Conservation (phyloP, 805 yeast genomes). For the Yarrowia porcina region DNA sequence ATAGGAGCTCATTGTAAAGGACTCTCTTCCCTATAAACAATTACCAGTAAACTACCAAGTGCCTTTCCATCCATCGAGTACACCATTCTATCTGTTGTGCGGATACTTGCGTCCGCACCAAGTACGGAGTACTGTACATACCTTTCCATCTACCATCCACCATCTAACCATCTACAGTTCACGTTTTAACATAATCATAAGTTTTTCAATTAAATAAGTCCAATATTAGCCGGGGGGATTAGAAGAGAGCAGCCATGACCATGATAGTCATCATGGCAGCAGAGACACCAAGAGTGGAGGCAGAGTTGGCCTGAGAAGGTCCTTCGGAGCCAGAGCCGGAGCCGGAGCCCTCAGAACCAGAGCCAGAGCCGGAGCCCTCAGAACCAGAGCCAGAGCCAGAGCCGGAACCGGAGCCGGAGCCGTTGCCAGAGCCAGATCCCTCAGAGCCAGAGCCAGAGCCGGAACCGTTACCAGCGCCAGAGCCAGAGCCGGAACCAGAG, state of each 20-base stretch:
- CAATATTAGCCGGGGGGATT: neutral
- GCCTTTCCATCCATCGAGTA: no score
- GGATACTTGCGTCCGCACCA: no score
- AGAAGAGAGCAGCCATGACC: constrained; percentile 8
- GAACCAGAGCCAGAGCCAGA: neutral
- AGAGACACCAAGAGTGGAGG: constrained; percentile 3
- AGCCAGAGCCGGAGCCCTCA: neutral
- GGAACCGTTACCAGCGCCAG: neutral
- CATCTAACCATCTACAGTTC: neutral
- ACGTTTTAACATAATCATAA: neutral
- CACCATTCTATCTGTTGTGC: no score
- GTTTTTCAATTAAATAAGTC: neutral
- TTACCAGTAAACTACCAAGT: no score
- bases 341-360: neutral
- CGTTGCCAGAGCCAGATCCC: neutral
- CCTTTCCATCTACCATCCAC: no score
- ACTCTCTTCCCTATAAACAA: no score
- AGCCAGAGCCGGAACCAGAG: neutral
- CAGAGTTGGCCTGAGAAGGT: constrained; percentile 22
- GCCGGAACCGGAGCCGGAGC: neutral
- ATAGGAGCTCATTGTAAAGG: no score
- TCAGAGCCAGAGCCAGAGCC: neutral
- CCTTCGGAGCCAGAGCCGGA: constrained; percentile 1
- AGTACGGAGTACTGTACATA: no score
- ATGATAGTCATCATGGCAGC: constrained; percentile 1